Base-by-base conservation (phyloP, 2,329 filamentous ascomycete genomes). In the Trichoderma brevicompactum region DNA sequence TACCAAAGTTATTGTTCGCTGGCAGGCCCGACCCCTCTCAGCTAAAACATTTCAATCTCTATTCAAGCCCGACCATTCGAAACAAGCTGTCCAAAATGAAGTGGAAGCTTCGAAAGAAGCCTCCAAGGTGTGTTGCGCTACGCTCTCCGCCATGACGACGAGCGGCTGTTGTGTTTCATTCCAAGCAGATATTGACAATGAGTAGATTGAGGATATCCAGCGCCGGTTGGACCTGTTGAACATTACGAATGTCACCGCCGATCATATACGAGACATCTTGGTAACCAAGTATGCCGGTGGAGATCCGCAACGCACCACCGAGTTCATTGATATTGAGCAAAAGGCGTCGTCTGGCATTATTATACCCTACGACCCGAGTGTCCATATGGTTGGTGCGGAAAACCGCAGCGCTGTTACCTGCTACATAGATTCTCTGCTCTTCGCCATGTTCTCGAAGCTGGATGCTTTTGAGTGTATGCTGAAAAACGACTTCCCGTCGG, bases 391-490 rank as follows among this genome's bases (percentile, higher is more conserved):
- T 5, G 95, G 95, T 7, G 94, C 95, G 12, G 90, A 92, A 71
- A 99, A 99, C 74, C 85, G 93, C 54, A 85, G 89, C 50, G 87
- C 86, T 54, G 92, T 97, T 41, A 98, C 94, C n/a, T 99, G 95
- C 79, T 98, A 96, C 75, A 82, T 98, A 15, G 95, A 98, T 75
- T 86, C 94, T 0, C 80, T 98, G 23, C 84, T 99, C 1, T 98
- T 97, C 75, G 91, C 94, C 75, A 97, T 99, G 92, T 98, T 98
- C 75, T 91, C 92, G 17, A 89, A 92, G 67, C 83, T 97, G 43
- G 90, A 92, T 70, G 94, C 91, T 69, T 99, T 97, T 75, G 94
- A 98, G 76, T 92, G 91, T 55, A 96, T 98, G 83, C 82, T 97
- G 40, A 94, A 92, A 75, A 90, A 89, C 65, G 87, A 89, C 7